Percentiles rank a stretch among this genome's conserved stretches.
phyloP scores from a whole-genome alignment of 176 grass and related monocot genomes.

The Dactylis glomerata region DNA sequence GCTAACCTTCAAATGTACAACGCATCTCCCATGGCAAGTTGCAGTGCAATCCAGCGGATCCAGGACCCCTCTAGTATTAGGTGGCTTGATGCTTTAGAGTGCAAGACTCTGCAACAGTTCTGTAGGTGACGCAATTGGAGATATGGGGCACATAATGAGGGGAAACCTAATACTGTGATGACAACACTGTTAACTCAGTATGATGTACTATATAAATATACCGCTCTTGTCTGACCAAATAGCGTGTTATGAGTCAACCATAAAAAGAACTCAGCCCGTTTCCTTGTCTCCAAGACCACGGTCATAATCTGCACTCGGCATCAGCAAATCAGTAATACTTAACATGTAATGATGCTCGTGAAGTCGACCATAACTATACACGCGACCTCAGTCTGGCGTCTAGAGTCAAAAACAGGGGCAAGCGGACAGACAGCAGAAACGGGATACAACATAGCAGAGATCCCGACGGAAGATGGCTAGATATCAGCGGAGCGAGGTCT shows the following conservation, averaged over 20 bases:
- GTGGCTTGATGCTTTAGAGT: background rate
- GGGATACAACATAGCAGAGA: background rate
- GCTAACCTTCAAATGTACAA: constrained; percentile 4
- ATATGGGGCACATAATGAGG: background rate
- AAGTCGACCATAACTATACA: constrained; percentile 20
- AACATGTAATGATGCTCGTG: background rate
- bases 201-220: background rate
- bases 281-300: background rate
- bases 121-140: background rate
- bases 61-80: background rate
- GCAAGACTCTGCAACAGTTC: background rate
- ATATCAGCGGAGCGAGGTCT: constrained; percentile 54
- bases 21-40: background rate
- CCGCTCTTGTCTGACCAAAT: too few relatives aligned
- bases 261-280: background rate
- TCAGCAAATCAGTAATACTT: background rate
- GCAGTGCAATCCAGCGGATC: background rate
- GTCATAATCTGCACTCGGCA: background rate
- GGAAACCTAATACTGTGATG: background rate
- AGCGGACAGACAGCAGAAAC: background rate
- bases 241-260: background rate
- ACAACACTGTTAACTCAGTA: background rate
- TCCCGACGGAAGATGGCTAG: background rate
- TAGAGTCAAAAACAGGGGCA: background rate
- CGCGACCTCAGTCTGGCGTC: background rate